Percentiles rank a stretch among this genome's conserved stretches.
Conservation (phyloP, 768 basidiomycete genomes). For the Fistulinella prunicolor region DNA sequence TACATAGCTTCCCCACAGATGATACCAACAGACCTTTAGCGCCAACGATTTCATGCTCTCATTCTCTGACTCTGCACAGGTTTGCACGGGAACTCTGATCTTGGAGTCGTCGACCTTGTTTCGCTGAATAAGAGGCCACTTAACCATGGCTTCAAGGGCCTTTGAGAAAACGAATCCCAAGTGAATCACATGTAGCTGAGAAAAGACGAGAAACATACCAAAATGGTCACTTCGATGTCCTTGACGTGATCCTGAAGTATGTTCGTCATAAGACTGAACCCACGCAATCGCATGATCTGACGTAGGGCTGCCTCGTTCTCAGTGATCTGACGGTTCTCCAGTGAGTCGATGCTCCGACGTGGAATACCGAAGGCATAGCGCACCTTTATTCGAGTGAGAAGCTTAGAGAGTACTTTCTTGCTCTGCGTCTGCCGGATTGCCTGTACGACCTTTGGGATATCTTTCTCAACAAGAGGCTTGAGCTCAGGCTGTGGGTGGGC, state of each 20-base stretch:
- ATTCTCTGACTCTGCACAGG: slow-evolving; percentile 52
- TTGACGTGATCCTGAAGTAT: slow-evolving; percentile 72
- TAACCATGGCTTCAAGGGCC: slow-evolving; percentile 64
- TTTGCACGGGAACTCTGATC: slow-evolving; percentile 62
- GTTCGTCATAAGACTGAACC: slow-evolving; percentile 89
- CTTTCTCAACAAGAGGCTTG: slow-evolving; percentile 69
- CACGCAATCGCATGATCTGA: slow-evolving; percentile 88
- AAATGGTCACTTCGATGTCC: slow-evolving; percentile 66
- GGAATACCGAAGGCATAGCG: not conserved
- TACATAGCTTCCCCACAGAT: not conserved
- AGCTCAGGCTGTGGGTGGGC: slow-evolving; percentile 58
- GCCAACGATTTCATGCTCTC: slow-evolving; percentile 56
- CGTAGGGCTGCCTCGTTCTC: slow-evolving; percentile 74
- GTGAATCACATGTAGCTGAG: not conserved
- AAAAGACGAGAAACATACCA: slow-evolving; percentile 46
- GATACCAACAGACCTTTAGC: slow-evolving; percentile 47
- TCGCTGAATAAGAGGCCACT: slow-evolving; percentile 79
- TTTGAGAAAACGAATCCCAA: slow-evolving; percentile 22
- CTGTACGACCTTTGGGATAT: slow-evolving; percentile 88
- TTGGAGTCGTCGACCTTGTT: slow-evolving; percentile 91
- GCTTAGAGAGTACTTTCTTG: slow-evolving; percentile 74
- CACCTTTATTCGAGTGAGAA: slow-evolving; percentile 85
- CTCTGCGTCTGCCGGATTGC: slow-evolving; percentile 87
- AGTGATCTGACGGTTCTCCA: slow-evolving; percentile 59
- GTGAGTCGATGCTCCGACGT: not conserved